Evolutionary conservation across 192 early-diverging fungal species (phyloP).

Genomic region (Coemansia sp.): DNA sequence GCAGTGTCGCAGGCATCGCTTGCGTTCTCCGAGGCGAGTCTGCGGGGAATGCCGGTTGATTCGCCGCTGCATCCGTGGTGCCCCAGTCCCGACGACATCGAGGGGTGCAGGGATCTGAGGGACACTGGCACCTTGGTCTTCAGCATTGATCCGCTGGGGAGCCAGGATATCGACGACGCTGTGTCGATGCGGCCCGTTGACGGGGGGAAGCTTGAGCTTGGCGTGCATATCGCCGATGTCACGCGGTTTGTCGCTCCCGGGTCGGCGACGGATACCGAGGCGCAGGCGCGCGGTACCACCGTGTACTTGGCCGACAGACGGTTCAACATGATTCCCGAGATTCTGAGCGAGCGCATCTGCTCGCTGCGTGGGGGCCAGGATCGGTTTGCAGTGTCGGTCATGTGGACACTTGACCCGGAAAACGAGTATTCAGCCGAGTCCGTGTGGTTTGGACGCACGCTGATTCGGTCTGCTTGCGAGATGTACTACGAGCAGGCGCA

Average conservation of each 20-base stretch:
- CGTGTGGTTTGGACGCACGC: conserved; percentile 74
- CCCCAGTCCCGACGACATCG: conserved; percentile 45
- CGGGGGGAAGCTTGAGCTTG: conserved; percentile 62
- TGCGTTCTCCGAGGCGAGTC: conserved; percentile 62
- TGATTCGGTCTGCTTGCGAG: conserved; percentile 73
- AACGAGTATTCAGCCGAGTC: conserved; percentile 37
- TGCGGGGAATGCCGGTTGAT: conserved; percentile 70
- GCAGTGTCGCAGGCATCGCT: conserved; percentile 73
- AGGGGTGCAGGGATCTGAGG: conserved; percentile 35
- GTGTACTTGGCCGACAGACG: conserved; percentile 78
- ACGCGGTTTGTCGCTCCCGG: conserved; percentile 67
- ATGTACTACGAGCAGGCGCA: conserved; percentile 81
- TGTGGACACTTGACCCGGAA: conserved; percentile 64
- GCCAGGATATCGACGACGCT: conserved; percentile 82
- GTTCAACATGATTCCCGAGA: conserved; percentile 79
- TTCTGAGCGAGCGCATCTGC: conserved; percentile 71
- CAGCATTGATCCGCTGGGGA: conserved; percentile 77
- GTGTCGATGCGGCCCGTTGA: conserved; percentile 62
- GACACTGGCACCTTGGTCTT: conserved; percentile 41
- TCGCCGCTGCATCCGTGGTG: conserved; percentile 57
- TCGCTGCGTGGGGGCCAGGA: conserved; percentile 69
- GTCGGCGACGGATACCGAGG: conserved; percentile 68
- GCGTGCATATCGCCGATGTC: conserved; percentile 80
- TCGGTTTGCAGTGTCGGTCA: conserved; percentile 71
- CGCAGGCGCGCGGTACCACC: conserved; percentile 70